Percentiles rank a stretch among this genome's conserved stretches.
These are phyloP conservation scores for Coemansia sp. DNA, from an alignment of 192 early-diverging fungal genomes.

Conservation along the genomic window DNA sequence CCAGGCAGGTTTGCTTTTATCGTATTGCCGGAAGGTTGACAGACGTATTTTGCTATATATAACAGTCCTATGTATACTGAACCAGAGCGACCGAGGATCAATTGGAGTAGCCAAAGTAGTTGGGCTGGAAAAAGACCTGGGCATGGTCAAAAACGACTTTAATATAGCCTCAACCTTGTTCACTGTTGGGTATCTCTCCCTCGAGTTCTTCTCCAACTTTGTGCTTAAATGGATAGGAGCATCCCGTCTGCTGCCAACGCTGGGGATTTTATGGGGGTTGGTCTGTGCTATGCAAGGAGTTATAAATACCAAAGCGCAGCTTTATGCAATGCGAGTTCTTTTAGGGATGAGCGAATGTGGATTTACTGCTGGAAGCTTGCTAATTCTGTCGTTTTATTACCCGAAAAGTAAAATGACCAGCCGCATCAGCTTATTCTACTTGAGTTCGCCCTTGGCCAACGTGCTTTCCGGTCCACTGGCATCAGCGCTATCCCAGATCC, in stretches of 20 bases:
- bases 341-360: constrained; percentile 50
- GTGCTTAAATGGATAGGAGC: constrained; percentile 44
- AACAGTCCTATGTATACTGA: constrained; percentile 31
- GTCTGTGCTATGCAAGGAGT: constrained; percentile 47
- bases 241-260: constrained; percentile 35
- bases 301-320: constrained; percentile 31
- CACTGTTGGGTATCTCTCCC: constrained; percentile 40
- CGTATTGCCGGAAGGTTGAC: constrained; percentile 46
- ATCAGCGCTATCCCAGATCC: constrained; percentile 43
- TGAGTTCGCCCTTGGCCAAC: constrained; percentile 44
- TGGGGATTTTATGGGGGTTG: constrained; percentile 43
- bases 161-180: constrained; percentile 48
- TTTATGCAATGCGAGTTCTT: constrained; percentile 39
- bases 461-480: constrained; percentile 46
- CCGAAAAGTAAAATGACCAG: constrained; percentile 28
- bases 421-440: constrained; percentile 32
- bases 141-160: constrained; percentile 45
- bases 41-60: constrained; percentile 37
- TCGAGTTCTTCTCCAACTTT: constrained; percentile 49
- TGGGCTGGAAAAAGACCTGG: constrained; percentile 46
- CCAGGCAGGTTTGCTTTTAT: constrained; percentile 9
- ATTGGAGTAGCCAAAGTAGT: constrained; percentile 53
- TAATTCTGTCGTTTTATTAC: constrained; percentile 49
- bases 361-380: constrained; percentile 36
- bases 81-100: constrained; percentile 46